Base-by-base conservation (phyloP, 495 filamentous ascomycete genomes). In the Penicillium roqueforti region DNA sequence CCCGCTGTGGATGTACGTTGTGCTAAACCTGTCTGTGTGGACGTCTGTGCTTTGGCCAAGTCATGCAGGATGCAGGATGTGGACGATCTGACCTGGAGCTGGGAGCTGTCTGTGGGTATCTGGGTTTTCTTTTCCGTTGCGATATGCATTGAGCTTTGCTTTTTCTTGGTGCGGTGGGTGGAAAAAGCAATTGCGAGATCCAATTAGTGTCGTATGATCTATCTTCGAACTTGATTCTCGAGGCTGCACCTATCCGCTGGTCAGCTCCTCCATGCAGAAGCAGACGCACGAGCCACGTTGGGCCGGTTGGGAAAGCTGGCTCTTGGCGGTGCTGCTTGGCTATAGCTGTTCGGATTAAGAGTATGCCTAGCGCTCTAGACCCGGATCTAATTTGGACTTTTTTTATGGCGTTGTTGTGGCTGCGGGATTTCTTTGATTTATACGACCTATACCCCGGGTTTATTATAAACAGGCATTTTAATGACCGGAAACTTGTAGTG, bases 261-360 rank as follows among this genome's bases (percentile, higher is more conserved):
- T 51, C 49, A 49, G 13, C 29, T 23, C 41, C 41, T 28, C 22
- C 16, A 18, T 28, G n/a, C 8, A 28, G 41, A 9, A 29, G 41
- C 25, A 28, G 25, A 43, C 28, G 43, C 53, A 59, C 41, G 31
- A 54, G 48, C 57, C 47, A 53, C 19, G 28, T 18, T 42, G 43
- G 57, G 13, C 47, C 53, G 23, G 40, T 53, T 51, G 11, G 32
- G 14, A 52, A 59, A 28, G 18, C 42, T 51, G 53, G 39, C 50
- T 54, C 51, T 56, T 59, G 50, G 49, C 49, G 20, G 46, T 31
- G 23, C 29, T 34, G 11, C 56, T 56, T 56, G 57, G 53, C 43
- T 36, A 44, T 52, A 43, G 41, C 45, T 32, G 36, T 13, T 25
- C 22, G 10, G 5, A 37, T 34, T 41, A 23, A 42, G 38, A 8